Percentiles rank a stretch among this genome's conserved stretches.
These are phyloP conservation scores for Lentinula novae-zelandiae DNA, from an alignment of 1,284 basidiomycete genomes.

Conservation along the genomic window DNA sequence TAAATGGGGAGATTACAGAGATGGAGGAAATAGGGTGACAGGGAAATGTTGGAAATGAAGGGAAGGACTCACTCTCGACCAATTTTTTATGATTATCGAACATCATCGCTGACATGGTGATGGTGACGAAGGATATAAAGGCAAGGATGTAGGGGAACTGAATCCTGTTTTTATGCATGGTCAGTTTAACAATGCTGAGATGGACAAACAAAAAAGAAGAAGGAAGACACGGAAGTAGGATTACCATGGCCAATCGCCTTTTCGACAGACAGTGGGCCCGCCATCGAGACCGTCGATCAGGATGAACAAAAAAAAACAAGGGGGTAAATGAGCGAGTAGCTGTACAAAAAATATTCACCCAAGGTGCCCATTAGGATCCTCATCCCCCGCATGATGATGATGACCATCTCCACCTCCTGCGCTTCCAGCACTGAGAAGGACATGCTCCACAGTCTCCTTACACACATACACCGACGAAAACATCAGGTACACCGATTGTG, in stretches of 20 bases:
- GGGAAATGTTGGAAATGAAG: neutral
- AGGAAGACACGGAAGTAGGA: too few species aligned
- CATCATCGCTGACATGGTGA: conserved; percentile 49
- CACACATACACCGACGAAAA: conserved; percentile 91
- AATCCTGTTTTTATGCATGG: conserved; percentile 40
- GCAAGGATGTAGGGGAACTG: conserved; percentile 66
- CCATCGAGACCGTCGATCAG: too few species aligned
- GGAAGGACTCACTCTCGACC: conserved; percentile 50
- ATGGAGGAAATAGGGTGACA: too few species aligned
- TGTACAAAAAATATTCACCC: conserved; percentile 20
- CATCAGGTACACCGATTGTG: conserved; percentile 86
- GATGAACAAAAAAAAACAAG: too few species aligned
- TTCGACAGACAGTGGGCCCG: too few species aligned
- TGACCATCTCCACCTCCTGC: conserved; percentile 46
- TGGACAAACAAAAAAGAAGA: too few species aligned
- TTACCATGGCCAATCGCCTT: too few species aligned
- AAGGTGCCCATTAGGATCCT: conserved; percentile 20
- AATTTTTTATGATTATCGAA: conserved; percentile 70
- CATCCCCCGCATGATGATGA: conserved; percentile 50
- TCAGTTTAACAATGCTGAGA: conserved; percentile 12
- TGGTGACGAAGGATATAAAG: conserved; percentile 52
- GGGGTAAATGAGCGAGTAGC: too few species aligned
- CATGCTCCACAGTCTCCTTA: conserved; percentile 88
- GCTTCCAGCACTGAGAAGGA: conserved; percentile 58
- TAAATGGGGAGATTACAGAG: neutral